Evolutionary conservation across 2,329 filamentous ascomycete genomes (phyloP).

Genomic region (Claviceps sp.): DNA sequence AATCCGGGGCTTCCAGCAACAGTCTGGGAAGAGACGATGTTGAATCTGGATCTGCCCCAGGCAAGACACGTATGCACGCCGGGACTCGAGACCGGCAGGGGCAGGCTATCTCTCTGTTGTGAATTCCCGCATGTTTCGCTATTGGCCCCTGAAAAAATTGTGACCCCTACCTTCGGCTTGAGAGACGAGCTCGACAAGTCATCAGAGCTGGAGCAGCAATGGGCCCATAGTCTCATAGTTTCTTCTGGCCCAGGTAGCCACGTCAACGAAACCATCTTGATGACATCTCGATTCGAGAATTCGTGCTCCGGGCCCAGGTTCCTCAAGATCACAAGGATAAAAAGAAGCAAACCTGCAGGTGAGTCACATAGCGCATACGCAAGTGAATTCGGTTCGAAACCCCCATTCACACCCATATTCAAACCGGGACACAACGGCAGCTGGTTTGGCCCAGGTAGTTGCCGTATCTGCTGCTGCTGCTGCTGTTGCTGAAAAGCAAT

Average conservation of each 20-base stretch:
- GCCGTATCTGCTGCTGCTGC: not conserved
- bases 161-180: conserved; percentile 31
- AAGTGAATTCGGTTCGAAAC: conserved; percentile 38
- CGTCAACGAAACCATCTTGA: conserved; percentile 46
- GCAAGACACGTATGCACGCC: conserved; percentile 29
- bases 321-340: conserved; percentile 35
- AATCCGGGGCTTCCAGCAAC: conserved; percentile 27
- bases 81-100: conserved; percentile 12
- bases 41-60: conserved; percentile 33
- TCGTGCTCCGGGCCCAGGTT: conserved; percentile 25
- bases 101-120: not conserved
- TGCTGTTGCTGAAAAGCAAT: conserved; percentile 20
- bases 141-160: conserved; percentile 30
- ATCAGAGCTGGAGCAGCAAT: conserved; percentile 23
- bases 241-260: conserved; percentile 56
- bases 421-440: conserved; percentile 10
- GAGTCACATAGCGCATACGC: conserved; percentile 50
- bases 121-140: not conserved
- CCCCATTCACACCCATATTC: conserved; percentile 16
- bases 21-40: conserved; percentile 28
- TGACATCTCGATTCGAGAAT: conserved; percentile 37
- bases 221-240: conserved; percentile 41
- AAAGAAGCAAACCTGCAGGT: conserved; percentile 42
- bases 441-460: conserved; percentile 5
- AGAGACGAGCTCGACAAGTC: conserved; percentile 10